phyloP scores from a whole-genome alignment of 2,329 filamentous ascomycete genomes.

The Fusarium sp. region DNA sequence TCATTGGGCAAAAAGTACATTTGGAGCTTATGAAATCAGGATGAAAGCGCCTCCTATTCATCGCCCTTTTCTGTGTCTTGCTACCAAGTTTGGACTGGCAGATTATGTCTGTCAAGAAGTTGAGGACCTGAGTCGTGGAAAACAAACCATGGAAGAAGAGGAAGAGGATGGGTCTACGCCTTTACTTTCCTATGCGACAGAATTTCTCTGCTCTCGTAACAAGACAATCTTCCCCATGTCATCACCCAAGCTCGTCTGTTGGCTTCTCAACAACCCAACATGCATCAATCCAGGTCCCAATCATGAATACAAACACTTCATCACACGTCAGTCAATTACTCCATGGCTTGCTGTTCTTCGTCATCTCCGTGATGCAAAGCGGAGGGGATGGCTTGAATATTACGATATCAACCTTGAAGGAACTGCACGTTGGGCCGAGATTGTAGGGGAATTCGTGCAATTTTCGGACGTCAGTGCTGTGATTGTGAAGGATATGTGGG shows the following conservation, averaged over 20 bases:
- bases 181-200: slow-evolving; percentile 4
- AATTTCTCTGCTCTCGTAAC: slow-evolving; percentile 11
- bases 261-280: background rate
- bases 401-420: slow-evolving; percentile 3
- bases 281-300: background rate
- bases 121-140: background rate
- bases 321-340: background rate
- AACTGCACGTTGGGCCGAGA: background rate
- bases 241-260: background rate
- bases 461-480: background rate
- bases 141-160: background rate
- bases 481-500: slow-evolving; percentile 2
- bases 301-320: slow-evolving; percentile 13
- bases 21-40: slow-evolving; percentile 5
- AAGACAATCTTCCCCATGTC: slow-evolving; percentile 12
- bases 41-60: slow-evolving; percentile 7
- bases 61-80: background rate
- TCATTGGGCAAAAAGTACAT: slow-evolving; percentile 13
- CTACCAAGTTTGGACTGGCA: background rate
- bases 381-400: slow-evolving; percentile 6
- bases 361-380: slow-evolving; percentile 9
- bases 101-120: slow-evolving; percentile 4
- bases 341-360: slow-evolving; percentile 1
- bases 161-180: background rate
- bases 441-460: background rate